Conservation (phyloP, 371 early-diverging fungal genomes). For the Rhizopus stolonifer region DNA sequence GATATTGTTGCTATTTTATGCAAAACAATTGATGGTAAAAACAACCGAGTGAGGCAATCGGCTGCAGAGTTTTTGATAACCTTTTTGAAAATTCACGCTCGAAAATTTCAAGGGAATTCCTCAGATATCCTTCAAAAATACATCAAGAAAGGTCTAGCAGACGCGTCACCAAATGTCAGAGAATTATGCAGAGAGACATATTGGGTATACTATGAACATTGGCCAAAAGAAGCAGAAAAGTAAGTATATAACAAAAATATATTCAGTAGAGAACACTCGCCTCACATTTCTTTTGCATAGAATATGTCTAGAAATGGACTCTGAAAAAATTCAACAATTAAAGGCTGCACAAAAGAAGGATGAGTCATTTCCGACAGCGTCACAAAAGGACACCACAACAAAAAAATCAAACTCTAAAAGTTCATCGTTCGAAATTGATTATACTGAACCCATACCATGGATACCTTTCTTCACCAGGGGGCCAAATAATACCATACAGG, state of each 20-base stretch:
- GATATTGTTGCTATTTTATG: constrained; percentile 22
- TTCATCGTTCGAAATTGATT: no score
- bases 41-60: constrained; percentile 33
- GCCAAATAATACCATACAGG: no score
- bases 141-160: constrained; percentile 33
- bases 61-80: constrained; percentile 27
- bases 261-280: background rate
- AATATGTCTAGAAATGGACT: constrained; percentile 7
- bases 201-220: constrained; percentile 26
- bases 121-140: constrained; percentile 23
- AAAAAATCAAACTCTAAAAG: no score
- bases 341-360: no score
- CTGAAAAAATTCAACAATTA: constrained; percentile 2
- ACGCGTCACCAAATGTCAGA: constrained; percentile 38
- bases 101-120: constrained; percentile 24
- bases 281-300: background rate
- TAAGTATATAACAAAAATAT: no score
- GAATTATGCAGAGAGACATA: constrained; percentile 31
- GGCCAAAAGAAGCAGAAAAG: constrained; percentile 29
- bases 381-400: no score
- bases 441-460: no score
- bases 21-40: constrained; percentile 26
- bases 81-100: constrained; percentile 26
- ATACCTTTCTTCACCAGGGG: no score
- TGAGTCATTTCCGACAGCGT: no score